A percentile compares a stretch with the other conserved stretches of the same genome.
These are phyloP conservation scores for Westerdykella ornata DNA, from an alignment of 2,329 filamentous ascomycete genomes.

Conservation along the genomic window DNA sequence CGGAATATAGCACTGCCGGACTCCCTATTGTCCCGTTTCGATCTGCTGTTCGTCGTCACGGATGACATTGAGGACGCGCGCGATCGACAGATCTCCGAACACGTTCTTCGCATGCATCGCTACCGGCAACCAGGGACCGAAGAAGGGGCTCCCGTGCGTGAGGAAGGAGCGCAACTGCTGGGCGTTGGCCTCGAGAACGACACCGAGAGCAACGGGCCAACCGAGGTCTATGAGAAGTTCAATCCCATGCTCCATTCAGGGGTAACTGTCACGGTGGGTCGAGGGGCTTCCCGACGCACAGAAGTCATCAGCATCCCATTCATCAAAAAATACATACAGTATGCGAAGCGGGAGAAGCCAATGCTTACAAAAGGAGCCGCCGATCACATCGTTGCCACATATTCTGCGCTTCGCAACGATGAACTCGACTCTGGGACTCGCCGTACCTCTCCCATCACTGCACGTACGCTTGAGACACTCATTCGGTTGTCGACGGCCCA, in stretches of 20 bases:
- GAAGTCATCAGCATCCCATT: conserved; percentile 95
- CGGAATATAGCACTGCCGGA: conserved; percentile 97
- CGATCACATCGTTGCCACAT: conserved; percentile 84
- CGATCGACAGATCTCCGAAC: conserved; percentile 87
- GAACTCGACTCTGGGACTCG: conserved; percentile 92
- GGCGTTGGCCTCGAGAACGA: conserved; percentile 78
- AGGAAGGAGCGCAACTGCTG: conserved; percentile 74
- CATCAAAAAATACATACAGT: conserved; percentile 99
- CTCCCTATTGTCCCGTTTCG: conserved; percentile 94
- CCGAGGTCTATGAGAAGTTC: conserved; percentile 92
- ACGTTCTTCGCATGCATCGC: conserved; percentile 93
- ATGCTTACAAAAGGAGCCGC: conserved; percentile 84
- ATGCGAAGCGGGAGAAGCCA: conserved; percentile 88
- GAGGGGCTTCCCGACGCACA: conserved; percentile 66
- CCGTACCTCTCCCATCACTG: conserved; percentile 89
- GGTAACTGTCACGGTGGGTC: conserved; percentile 67
- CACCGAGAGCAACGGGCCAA: conserved; percentile 66
- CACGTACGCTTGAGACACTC: conserved; percentile 94
- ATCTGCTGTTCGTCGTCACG: conserved; percentile 93
- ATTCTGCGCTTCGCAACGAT: conserved; percentile 89
- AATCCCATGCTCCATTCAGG: conserved; percentile 93
- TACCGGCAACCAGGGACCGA: conserved; percentile 90
- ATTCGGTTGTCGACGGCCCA: conserved; percentile 96
- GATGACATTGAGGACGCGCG: conserved; percentile 95
- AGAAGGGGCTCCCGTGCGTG: conserved; percentile 88